These are phyloP conservation scores for Lanzia echinophila DNA, from an alignment of 2,329 filamentous ascomycete genomes.

Conservation along the genomic window DNA sequence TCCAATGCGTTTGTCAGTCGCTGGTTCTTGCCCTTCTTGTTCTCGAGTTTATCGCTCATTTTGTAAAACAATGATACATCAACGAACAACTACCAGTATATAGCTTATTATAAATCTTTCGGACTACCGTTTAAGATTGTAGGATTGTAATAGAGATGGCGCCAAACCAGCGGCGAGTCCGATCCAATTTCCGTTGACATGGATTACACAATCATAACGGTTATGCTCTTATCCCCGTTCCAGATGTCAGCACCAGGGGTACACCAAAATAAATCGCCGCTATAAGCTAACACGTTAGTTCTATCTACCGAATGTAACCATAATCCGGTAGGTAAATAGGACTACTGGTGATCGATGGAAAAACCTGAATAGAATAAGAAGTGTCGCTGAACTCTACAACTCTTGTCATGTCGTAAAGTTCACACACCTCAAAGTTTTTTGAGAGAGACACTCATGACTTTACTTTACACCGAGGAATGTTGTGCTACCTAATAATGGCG, in stretches of 20 bases:
- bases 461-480: no score
- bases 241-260: not conserved
- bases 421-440: no score
- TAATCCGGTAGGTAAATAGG: no score
- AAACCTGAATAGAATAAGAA: no score
- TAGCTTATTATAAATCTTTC: not conserved
- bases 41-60: not conserved
- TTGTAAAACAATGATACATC: not conserved
- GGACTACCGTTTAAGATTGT: not conserved
- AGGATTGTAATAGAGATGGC: not conserved
- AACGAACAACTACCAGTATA: not conserved
- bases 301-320: not conserved
- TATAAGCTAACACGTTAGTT: not conserved
- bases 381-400: no score
- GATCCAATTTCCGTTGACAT: conserved; percentile 1
- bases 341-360: no score
- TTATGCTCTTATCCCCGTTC: not conserved
- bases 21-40: not conserved
- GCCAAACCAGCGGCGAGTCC: not conserved
- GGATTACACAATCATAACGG: not conserved
- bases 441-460: no score
- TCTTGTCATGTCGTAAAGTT: no score
- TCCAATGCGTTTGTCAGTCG: not conserved
- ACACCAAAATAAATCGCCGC: not conserved
- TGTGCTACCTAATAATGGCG: no score